Base-by-base conservation (phyloP, 805 yeast species). In the Teunomyces barrocoloradensis region DNA sequence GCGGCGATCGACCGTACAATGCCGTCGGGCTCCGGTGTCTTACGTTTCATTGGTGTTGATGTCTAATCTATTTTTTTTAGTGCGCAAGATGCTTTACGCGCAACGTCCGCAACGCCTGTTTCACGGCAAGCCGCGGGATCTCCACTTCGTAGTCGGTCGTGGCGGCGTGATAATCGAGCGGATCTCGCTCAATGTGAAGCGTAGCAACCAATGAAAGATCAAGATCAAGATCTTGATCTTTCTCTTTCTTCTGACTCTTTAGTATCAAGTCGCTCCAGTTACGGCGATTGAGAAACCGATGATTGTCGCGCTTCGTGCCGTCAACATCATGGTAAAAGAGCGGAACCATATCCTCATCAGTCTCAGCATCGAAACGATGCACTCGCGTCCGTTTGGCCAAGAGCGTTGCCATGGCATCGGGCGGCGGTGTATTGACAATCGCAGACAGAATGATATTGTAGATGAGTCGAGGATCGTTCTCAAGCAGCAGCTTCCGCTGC, bases 351-450 rank as follows among this genome's bases (percentile, higher is more conserved):
- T 89, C 94, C 63, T 92, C 97, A 53, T 82, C 87, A 3, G 91
- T 83, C 33, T 73, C 63, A 35, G 58, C 64, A 58, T 79, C 86
- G 55, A 84, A 85, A 51, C 78, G 83, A 65, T 91, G 97, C 18
- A 80, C 69, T 45, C 75, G 77, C 11, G 87, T 76, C 56, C 96
- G 74, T 56, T 75, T 81, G 64, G 86, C 77, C 54, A 92, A 69
- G 53, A 92, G 71, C 5, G 71, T 68, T 0, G 96, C 94, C 86
- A 92, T 87, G 5, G 84, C 84, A 60, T 82, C 80, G 1, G 97
- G 96, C 2, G 98, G 98, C 10, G 99, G 96, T 0, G 94, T 82
- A 64, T 92, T 92, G 25, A 86, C 82, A 48, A 92, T 89, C 2
- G 98, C 98, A 13, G 96, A 88, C 6, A 94, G 83, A 39, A 89